phyloP scores from a whole-genome alignment of 2,329 filamentous ascomycete species.

The Aspergillus texensis region DNA sequence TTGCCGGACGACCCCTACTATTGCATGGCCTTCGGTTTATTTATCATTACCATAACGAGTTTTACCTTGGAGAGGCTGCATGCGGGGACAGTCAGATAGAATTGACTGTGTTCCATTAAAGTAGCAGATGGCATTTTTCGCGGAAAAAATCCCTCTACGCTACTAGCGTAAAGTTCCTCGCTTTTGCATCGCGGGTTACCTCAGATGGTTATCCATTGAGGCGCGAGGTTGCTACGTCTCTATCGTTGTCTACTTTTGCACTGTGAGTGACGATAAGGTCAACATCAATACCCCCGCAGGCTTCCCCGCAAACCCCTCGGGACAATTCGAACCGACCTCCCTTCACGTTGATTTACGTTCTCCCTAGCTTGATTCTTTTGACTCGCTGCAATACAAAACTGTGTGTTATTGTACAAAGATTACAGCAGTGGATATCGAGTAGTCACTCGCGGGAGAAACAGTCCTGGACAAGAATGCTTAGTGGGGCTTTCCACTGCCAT shows the following conservation, averaged over 20 bases:
- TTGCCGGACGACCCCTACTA: neutral
- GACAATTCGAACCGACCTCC: neutral
- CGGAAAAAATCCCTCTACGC: neutral
- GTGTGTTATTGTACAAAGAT: neutral
- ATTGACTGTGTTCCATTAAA: neutral
- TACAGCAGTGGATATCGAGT: neutral
- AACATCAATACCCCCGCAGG: neutral
- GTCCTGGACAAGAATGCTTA: neutral
- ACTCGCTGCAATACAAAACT: neutral
- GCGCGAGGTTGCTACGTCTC: neutral
- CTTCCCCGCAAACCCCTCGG: neutral
- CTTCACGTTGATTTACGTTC: neutral
- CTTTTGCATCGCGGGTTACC: neutral
- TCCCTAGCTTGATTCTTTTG: neutral
- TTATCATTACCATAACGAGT: neutral
- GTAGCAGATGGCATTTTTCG: neutral
- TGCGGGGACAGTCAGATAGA: neutral
- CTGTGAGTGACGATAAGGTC: neutral
- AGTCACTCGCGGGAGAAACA: neutral
- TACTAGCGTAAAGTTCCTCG: neutral
- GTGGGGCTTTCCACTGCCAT: neutral
- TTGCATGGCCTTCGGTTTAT: neutral
- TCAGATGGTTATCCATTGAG: neutral
- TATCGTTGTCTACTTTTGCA: neutral
- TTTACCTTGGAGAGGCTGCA: neutral